Evolutionary conservation across 1,284 basidiomycete genomes (phyloP), one percentile per base, ranked within the genome.

Genomic region (Fomitopsis betulina): DNA sequence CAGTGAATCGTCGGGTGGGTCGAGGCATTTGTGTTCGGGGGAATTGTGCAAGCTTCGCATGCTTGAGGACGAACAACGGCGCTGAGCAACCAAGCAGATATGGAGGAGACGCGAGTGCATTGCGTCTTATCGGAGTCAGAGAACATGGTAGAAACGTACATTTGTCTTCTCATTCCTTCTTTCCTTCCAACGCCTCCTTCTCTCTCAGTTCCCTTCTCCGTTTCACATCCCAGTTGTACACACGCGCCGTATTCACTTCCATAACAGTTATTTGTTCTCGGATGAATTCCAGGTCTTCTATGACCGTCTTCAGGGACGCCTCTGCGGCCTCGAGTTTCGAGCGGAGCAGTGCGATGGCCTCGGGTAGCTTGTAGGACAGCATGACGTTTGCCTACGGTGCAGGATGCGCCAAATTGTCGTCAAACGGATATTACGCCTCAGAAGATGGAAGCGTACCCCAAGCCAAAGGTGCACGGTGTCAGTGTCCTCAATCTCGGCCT

Each of bases 211-310:
- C 86, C 69, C 92, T 77, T 67, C 94, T 78, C 62, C 89, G 77
- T 70, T 93, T 93, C 47, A 96, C 94, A 70, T 96, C 94, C 90
- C 91, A 96, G 70, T 99, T 99, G 73, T 97, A 98, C 56, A 98
- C 90, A 38, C 96, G 80, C 8, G 96, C 96, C 27, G 93, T 96
- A 72, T 98, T 98, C 60, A 99, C 96, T 72, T 99, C 96, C 91
- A 98, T 98, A 15, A 97, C 86, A 4, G 96, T 99, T 55, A 96
- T 84, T 73, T 99, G 96, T 70, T 99, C 96, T 56, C 95, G 81
- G 60, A 99, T 75, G 72, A 94, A 99, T 68, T 95, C 95, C 32
- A 98, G 79, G 71, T 99, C 97, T 68, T 95, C 93, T 54, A 89
- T 80, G 0, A 90, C 87, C 66, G 87, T 85, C 33, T 77, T 70